Base-by-base conservation (phyloP, 2,329 filamentous ascomycete genomes). In the Aspergillus thermomutatus region DNA sequence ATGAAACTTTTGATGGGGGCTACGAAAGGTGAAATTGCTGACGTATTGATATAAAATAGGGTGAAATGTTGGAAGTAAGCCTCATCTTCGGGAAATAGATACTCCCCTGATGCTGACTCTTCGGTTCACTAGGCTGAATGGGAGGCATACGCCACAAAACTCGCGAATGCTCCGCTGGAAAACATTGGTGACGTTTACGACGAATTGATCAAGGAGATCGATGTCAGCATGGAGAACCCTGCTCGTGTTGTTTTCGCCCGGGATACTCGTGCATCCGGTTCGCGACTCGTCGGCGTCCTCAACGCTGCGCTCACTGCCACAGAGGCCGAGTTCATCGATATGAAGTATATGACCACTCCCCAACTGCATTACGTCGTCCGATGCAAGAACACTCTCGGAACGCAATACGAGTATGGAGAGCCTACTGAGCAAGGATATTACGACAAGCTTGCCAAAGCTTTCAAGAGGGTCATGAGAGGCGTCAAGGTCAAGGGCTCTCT, bases 301-400 rank as follows among this genome's bases (percentile, higher is more conserved):
- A 83, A 87, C 57, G 89, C 91, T 69, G 91, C 91, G 19, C 81
- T 97, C 62, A 86, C 88, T 59, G 90, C 90, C 52, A 88, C 89
- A 49, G 83, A 84, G 55, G 86, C 88, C 54, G 85, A 91, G 59
- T 88, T 85, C 70, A 86, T 86, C 69, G 93, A 97, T 80, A 93
- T 87, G 79, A 94, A 93, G 76, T 87, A 92, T 72, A 82, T 97
- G 69, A 97, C 94, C 11, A 99, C 94, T 3, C 94, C 94, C n/a
- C 94, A 97, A 78, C 83, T 99, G 57, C 94, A 99, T 80, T 99
- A 99, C 77, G 82, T 97, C 62, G 93, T 93, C 31, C 90, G 94
- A 63, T 96, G 92, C 75, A 85, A 92, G 77, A 99, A 99, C 79
- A 97, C 93, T 1, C 84, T 94, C 67, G 90, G 89, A 59, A 95